Evolutionary conservation across 441 rosid genomes (phyloP), one percentile per base, ranked within the genome.

Genomic region (Pelargonium cotyledonis): DNA sequence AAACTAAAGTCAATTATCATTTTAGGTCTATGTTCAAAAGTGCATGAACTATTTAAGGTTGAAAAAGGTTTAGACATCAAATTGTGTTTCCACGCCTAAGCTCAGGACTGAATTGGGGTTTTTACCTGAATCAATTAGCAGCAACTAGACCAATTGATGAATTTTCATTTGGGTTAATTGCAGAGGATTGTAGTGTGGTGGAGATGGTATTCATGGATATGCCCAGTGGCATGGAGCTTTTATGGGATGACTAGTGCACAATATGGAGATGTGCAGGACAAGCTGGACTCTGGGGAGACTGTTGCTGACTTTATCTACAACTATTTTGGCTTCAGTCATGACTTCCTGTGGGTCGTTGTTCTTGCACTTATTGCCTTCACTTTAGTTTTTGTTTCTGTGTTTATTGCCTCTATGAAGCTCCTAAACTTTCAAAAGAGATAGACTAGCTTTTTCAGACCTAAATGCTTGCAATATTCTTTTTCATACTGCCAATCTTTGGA

Each of bases 131-230:
- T n/a, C n/a, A n/a, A n/a, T n/a, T n/a, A n/a, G n/a, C n/a, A n/a
- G n/a, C n/a, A n/a, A n/a, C n/a, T n/a, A n/a, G n/a, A n/a, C n/a
- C n/a, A 23, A 23, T 23, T 23, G 31, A 29, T 29, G 31, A 29
- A 29, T 29, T 29, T 29, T 29, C 3, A 29, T 29, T 29, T 29
- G 31, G 31, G 31, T 29, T 29, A 29, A 29, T 29, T 29, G 31
- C 88, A 84, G 89, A 69, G 71, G 43, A 78, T 85, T 41, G 89
- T 87, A 0, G 55, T 77, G 1, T 86, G 90, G 90, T 86, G 90
- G 90, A 80, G 86, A 68, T 84, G 90, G 90, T 79, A 82, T 68
- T 82, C 72, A 63, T 86, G 88, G 86, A 61, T 26, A 15, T 62
- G 78, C 40, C 90, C 90, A 0, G 63, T 81, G 2, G 47, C 86